Percentiles rank a stretch among this genome's conserved stretches.
phyloP scores from a whole-genome alignment of 805 yeast genomes.

The Saccharomycopsis guyanensis region DNA sequence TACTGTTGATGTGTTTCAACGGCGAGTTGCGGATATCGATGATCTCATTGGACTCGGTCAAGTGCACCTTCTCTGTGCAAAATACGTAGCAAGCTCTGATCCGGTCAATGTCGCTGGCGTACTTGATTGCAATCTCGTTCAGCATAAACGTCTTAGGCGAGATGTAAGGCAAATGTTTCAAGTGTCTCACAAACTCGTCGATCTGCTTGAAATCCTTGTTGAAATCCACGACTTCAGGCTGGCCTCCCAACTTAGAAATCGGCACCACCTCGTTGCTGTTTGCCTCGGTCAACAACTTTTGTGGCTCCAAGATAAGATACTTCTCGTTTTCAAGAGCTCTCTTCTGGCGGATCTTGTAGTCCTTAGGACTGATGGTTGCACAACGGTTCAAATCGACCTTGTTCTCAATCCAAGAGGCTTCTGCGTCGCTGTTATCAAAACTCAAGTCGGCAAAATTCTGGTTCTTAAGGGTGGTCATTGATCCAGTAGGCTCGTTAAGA shows the following conservation, averaged over 20 bases:
- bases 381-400: slow-evolving; percentile 64
- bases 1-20: slow-evolving; percentile 16
- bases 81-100: slow-evolving; percentile 59
- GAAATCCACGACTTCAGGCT: slow-evolving; percentile 7
- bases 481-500: slow-evolving; percentile 6
- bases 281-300: slow-evolving; percentile 34
- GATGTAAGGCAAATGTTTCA: slow-evolving; percentile 31
- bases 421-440: slow-evolving; percentile 34
- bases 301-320: slow-evolving; percentile 57
- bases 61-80: slow-evolving; percentile 50
- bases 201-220: slow-evolving; percentile 31
- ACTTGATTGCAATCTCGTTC: slow-evolving; percentile 45
- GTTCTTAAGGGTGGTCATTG: slow-evolving; percentile 22
- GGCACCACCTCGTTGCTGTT: slow-evolving; percentile 41
- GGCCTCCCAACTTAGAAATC: slow-evolving; percentile 9
- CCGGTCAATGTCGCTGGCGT: slow-evolving; percentile 46
- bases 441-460: slow-evolving; percentile 21
- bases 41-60: slow-evolving; percentile 33
- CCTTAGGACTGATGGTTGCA: slow-evolving; percentile 57
- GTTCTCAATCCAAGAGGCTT: slow-evolving; percentile 43
- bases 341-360: slow-evolving; percentile 62
- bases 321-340: slow-evolving; percentile 54
- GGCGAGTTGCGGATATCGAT: slow-evolving; percentile 29
- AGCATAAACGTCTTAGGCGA: slow-evolving; percentile 49
- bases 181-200: slow-evolving; percentile 34